phyloP scores from a whole-genome alignment of 768 basidiomycete species.

The Clitopilus passeckerianus region DNA sequence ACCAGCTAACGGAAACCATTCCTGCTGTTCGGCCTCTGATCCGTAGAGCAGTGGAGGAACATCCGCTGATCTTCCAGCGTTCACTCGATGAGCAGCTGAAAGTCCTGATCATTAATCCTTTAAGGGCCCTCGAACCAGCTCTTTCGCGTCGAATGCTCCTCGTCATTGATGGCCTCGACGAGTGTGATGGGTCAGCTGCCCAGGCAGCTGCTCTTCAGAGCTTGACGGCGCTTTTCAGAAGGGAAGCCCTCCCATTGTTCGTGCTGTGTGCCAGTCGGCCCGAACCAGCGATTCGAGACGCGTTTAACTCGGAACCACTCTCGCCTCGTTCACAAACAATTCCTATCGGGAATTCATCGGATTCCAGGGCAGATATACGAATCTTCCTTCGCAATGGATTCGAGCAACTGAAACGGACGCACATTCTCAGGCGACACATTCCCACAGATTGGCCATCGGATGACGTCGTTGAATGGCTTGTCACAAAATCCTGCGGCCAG shows the following conservation, averaged over 20 bases:
- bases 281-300: neutral
- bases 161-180: neutral
- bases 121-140: neutral
- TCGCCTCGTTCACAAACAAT: neutral
- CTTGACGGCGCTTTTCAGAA: neutral
- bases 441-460: neutral
- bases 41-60: neutral
- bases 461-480: neutral
- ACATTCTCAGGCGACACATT: neutral
- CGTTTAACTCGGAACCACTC: neutral
- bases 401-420: neutral
- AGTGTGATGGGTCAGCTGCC: neutral
- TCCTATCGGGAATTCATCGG: neutral
- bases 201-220: neutral
- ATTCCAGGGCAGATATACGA: neutral
- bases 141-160: neutral
- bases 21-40: neutral
- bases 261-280: neutral
- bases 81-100: neutral
- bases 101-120: neutral
- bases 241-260: neutral
- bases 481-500: neutral
- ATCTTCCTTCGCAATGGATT: neutral
- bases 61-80: neutral
- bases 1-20: neutral